A percentile compares a stretch with the other conserved stretches of the same genome.
These are phyloP conservation scores for Saturnispora bothae DNA, from an alignment of 805 yeast species.

Conservation along the genomic window DNA sequence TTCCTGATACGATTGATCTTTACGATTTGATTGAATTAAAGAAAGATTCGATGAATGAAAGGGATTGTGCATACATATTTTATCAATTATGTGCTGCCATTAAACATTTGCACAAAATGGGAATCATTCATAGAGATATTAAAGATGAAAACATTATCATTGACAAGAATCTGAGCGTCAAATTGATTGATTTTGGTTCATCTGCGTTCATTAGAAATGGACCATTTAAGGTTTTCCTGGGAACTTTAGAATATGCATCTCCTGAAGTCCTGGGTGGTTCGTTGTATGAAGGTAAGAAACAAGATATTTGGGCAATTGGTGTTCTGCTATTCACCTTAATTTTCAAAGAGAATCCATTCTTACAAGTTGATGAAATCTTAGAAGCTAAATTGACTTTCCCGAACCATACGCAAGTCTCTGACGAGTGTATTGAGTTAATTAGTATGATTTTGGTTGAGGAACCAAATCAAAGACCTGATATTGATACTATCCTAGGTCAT, in stretches of 20 bases:
- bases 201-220: slow-evolving; percentile 87
- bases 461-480: slow-evolving; percentile 56
- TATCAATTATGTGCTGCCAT: slow-evolving; percentile 72
- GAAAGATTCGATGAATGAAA: slow-evolving; percentile 60
- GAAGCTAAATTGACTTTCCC: slow-evolving; percentile 80
- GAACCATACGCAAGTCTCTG: slow-evolving; percentile 39
- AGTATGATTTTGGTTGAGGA: slow-evolving; percentile 58
- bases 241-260: slow-evolving; percentile 95
- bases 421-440: slow-evolving; percentile 51
- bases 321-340: slow-evolving; percentile 79
- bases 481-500: slow-evolving; percentile 58
- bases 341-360: slow-evolving; percentile 91
- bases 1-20: slow-evolving; percentile 58
- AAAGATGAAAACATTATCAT: slow-evolving; percentile 92
- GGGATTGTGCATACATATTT: slow-evolving; percentile 68
- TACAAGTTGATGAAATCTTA: slow-evolving; percentile 90
- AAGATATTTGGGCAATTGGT: slow-evolving; percentile 96
- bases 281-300: slow-evolving; percentile 86
- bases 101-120: slow-evolving; percentile 70
- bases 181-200: slow-evolving; percentile 89
- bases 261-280: slow-evolving; percentile 90
- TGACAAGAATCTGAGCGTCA: slow-evolving; percentile 69
- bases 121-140: slow-evolving; percentile 88
- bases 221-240: slow-evolving; percentile 95
- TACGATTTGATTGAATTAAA: slow-evolving; percentile 87